Conservation (phyloP, 2,329 filamentous ascomycete genomes). For the Microdochium nivale region DNA sequence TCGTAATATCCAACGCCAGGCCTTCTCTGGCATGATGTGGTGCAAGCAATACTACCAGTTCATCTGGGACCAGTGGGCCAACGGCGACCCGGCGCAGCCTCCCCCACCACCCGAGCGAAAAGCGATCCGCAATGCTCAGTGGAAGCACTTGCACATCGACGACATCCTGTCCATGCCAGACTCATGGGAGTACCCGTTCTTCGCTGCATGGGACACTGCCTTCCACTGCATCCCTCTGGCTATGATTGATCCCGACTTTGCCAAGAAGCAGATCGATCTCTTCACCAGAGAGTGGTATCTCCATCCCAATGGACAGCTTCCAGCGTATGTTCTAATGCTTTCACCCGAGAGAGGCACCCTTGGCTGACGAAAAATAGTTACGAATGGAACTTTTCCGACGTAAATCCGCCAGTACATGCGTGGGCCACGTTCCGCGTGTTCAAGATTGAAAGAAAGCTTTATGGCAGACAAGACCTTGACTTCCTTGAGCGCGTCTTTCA, state of each 20-base stretch:
- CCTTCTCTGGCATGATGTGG: slow-evolving; percentile 96
- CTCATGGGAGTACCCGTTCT: slow-evolving; percentile 98
- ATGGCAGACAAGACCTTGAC: slow-evolving; percentile 87
- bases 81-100: slow-evolving; percentile 81
- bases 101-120: slow-evolving; percentile 77
- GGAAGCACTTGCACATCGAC: slow-evolving; percentile 92
- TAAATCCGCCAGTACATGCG: slow-evolving; percentile 92
- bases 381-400: slow-evolving; percentile 97
- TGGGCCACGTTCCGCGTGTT: slow-evolving; percentile 94
- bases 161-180: slow-evolving; percentile 97
- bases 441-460: slow-evolving; percentile 97
- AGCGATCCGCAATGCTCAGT: slow-evolving; percentile 74
- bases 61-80: slow-evolving; percentile 96
- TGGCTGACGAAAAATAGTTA: slow-evolving; percentile 33
- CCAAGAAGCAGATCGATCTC: slow-evolving; percentile 94
- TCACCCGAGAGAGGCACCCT: neutral
- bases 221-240: slow-evolving; percentile 94
- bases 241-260: slow-evolving; percentile 96
- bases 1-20: slow-evolving; percentile 90
- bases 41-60: slow-evolving; percentile 96
- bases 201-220: slow-evolving; percentile 93
- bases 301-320: slow-evolving; percentile 92
- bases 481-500: slow-evolving; percentile 96
- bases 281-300: slow-evolving; percentile 98
- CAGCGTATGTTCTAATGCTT: slow-evolving; percentile 50